Evolutionary conservation across 2,329 filamentous ascomycete species (phyloP).

Genomic region (Cadophora sp.): DNA sequence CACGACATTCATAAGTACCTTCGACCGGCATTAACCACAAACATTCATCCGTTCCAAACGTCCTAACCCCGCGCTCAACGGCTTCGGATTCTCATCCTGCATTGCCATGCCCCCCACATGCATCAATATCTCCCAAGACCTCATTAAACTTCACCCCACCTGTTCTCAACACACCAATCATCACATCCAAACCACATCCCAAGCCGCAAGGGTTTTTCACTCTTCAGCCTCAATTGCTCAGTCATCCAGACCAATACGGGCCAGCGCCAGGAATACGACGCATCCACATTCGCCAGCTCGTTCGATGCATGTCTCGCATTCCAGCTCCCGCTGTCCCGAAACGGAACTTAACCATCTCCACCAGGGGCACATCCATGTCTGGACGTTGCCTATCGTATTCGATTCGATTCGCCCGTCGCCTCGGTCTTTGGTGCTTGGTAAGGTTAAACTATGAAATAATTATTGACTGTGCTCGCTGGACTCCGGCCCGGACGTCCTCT

Average conservation of each 20-base stretch:
- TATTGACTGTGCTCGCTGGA: neutral
- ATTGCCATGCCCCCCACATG: neutral
- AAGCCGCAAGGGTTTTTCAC: neutral
- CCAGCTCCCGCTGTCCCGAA: neutral
- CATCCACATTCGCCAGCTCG: neutral
- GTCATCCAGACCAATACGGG: neutral
- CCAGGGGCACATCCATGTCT: neutral
- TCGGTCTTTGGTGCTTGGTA: neutral
- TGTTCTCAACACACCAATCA: conserved; percentile 8
- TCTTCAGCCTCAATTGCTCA: conserved; percentile 7
- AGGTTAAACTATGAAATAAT: neutral
- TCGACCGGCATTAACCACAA: neutral
- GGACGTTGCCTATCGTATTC: neutral
- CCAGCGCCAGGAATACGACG: neutral
- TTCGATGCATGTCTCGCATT: conserved; percentile 12
- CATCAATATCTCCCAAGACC: neutral
- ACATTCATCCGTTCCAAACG: neutral
- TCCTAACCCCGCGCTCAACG: conserved; percentile 6
- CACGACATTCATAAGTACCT: neutral
- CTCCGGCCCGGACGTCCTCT: neutral
- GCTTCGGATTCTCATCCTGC: neutral
- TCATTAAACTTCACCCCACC: conserved; percentile 6
- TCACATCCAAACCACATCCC: neutral
- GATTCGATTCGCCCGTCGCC: conserved; percentile 7
- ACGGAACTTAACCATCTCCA: neutral